Base-by-base conservation (phyloP, 2,329 filamentous ascomycete genomes). In the Colletotrichum gloeosporioides region DNA sequence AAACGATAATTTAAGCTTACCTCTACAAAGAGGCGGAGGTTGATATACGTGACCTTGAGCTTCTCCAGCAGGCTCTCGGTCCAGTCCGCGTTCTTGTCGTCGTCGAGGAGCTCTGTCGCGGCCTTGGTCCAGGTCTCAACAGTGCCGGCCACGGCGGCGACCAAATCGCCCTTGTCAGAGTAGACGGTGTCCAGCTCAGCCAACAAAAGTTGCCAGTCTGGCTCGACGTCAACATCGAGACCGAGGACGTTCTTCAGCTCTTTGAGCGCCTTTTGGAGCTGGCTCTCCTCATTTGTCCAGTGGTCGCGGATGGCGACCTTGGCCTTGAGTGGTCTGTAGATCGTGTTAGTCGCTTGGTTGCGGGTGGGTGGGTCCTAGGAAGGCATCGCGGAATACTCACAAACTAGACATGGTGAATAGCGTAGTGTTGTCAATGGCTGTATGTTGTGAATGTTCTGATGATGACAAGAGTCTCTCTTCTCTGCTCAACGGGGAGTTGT, bases 151-250 rank as follows among this genome's bases (percentile, higher is more conserved):
- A 88, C 79, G 25, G 80, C 80, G 27, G 82, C 77, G 12, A 87
- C 84, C 15, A 90, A 82, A 36, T 83, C 81, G 5, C 77, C 79
- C 70, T 85, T 86, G 76, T 90, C 87, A 1, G 83, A 77, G 78
- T 87, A 89, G 62, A 81, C 79, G 4, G 68, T 70, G 34, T 84
- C 84, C 3, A 88, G 81, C 16, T 84, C 83, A 15, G 82, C 80
- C 63, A 86, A 78, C 16, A 89, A 81, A 62, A 87, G 84, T 8
- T 80, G 79, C 87, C 88, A 89, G 79, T 89, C 85, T 1, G 87
- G 87, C 8, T 86, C 82, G 49, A 86, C 80, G 27, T 78, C 77
- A 22, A 88, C 80, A 0, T 83, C 75, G 34, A 86, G 84, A 2
- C 89, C 88, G 16, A 90, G 80, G 8, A 83, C 72, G 1, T 81